Evolutionary conservation across 345 rosid species (phyloP), one percentile per base, ranked within the genome.

Genomic region (Chamaenerion angustifolium): DNA sequence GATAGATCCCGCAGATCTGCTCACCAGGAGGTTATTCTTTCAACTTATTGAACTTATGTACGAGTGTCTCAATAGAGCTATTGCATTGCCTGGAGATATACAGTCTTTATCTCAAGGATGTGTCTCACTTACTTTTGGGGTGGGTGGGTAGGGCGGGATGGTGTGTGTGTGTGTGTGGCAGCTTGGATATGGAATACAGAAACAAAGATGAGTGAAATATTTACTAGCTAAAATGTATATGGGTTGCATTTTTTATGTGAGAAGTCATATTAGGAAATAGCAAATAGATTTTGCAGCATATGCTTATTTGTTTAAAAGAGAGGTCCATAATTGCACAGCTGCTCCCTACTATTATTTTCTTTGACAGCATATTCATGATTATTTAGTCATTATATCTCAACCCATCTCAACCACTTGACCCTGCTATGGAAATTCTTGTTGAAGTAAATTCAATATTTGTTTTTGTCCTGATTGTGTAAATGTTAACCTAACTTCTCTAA

Each of bases 1-100:
- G 99, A 87, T 59, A 74, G 99, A 69, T 76, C 95, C 13, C 81
- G 99, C 19, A 80, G 99, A 72, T 93, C 99, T 49, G 99, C 99
- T 51, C 95, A 93, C 73, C 99, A 93, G 71, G 99, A 93, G 95
- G 99, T 88, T 62, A 40, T 47, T 42, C 19, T 14, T 48, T 54
- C 10, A 14, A 40, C n/a, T 60, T n/a, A 18, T 14, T 11, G 19
- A 4, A 14, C 46, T 6, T 42, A 50, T 41, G 56, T 31, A n/a
- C 14, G 16, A 27, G 3, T 14, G 12, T 50, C 16, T 31, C 52
- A 21, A 40, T 14, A 27, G 43, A 50, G 13, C 5, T 31, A 31
- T 50, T 15, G 12, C 42, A 27, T 27, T 31, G 37, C 37, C 37
- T 31, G 37, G 8, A 31, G 37, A 31, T 31, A 31, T 31, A 31